Conservation (phyloP, 305 asterid genomes). For the Ajuga reptans region DNA sequence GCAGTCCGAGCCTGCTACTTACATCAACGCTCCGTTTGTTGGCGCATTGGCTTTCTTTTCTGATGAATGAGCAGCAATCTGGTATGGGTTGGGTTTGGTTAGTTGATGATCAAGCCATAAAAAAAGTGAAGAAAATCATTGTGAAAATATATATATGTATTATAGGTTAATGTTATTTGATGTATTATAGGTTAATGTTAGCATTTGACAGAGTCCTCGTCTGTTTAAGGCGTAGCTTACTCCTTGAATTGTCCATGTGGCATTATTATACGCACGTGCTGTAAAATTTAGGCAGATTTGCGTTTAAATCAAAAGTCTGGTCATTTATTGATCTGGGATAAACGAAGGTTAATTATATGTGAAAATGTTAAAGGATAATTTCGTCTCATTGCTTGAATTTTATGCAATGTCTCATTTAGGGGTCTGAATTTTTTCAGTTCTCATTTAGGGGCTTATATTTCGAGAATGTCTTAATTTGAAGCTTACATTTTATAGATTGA, state of each 20-base stretch:
- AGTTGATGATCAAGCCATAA: not conserved
- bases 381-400: too few relatives aligned
- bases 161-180: not conserved
- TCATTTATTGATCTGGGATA: too few relatives aligned
- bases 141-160: too few relatives aligned
- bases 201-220: not conserved
- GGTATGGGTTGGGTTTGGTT: not conserved
- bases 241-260: not conserved
- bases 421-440: too few relatives aligned
- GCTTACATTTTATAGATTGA: too few relatives aligned
- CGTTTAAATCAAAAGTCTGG: not conserved
- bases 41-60: constrained; percentile 74
- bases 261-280: not conserved
- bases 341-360: too few relatives aligned
- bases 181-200: not conserved
- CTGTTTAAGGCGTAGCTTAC: not conserved
- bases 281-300: not conserved
- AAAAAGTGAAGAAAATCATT: too few relatives aligned
- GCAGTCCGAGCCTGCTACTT: constrained; percentile 79
- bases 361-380: too few relatives aligned
- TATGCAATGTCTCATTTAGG: too few relatives aligned
- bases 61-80: not conserved
- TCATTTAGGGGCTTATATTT: too few relatives aligned
- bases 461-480: too few relatives aligned
- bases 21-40: constrained; percentile 65